These are phyloP conservation scores for Thalassiosira sp. DNA, from an alignment of 352 stramenopile genomes.

Conservation along the genomic window DNA sequence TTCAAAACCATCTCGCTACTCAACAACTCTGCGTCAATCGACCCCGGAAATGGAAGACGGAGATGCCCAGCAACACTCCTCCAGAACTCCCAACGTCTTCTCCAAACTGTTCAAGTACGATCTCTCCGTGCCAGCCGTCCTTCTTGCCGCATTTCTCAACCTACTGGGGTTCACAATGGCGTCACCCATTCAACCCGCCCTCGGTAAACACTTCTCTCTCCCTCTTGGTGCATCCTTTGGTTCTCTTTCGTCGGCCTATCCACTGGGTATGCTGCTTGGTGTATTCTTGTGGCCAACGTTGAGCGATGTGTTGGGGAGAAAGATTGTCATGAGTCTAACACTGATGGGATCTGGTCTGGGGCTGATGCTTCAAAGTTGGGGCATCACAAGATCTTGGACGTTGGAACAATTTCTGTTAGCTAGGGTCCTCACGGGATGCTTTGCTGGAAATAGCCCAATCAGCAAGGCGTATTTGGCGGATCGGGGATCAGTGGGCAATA, in stretches of 20 bases:
- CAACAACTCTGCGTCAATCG: neutral
- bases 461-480: slow-evolving; percentile 78
- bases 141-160: slow-evolving; percentile 73
- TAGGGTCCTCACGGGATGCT: slow-evolving; percentile 66
- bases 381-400: slow-evolving; percentile 42
- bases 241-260: slow-evolving; percentile 73
- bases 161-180: slow-evolving; percentile 79
- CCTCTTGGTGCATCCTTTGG: slow-evolving; percentile 68
- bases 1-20: neutral
- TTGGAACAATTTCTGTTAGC: slow-evolving; percentile 62
- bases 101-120: slow-evolving; percentile 15
- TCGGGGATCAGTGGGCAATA: slow-evolving; percentile 48
- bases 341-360: slow-evolving; percentile 64
- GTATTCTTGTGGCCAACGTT: slow-evolving; percentile 73
- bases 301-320: slow-evolving; percentile 64
- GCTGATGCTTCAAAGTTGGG: slow-evolving; percentile 61
- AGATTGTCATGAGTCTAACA: slow-evolving; percentile 62
- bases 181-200: slow-evolving; percentile 62
- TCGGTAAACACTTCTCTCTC: slow-evolving; percentile 75
- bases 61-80: neutral
- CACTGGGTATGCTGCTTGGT: slow-evolving; percentile 75
- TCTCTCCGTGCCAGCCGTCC: slow-evolving; percentile 55
- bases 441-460: slow-evolving; percentile 67
- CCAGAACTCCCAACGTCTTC: neutral
- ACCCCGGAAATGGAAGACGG: neutral